Conservation (phyloP, 2,329 filamentous ascomycete genomes). For the Chaetomium globosum region DNA sequence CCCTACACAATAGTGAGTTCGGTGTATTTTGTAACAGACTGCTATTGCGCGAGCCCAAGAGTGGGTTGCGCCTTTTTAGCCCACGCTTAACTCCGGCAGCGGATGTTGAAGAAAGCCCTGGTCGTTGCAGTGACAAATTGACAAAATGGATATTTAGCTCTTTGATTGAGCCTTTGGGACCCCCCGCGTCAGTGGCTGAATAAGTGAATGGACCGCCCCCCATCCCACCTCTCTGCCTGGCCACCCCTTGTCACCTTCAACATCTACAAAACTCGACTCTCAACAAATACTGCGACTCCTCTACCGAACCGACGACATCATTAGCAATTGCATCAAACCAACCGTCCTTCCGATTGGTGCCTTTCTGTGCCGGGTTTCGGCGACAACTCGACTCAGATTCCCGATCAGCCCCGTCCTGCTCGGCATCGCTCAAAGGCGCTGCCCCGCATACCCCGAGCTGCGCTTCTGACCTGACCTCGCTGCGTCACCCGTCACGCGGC, state of each 20-base stretch:
- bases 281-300: neutral
- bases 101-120: slow-evolving; percentile 18
- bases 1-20: neutral
- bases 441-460: slow-evolving; percentile 31
- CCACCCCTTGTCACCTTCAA: slow-evolving; percentile 15
- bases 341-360: slow-evolving; percentile 7
- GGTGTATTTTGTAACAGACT: neutral
- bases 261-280: slow-evolving; percentile 10
- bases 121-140: neutral
- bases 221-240: slow-evolving; percentile 13
- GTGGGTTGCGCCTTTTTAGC: slow-evolving; percentile 31
- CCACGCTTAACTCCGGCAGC: slow-evolving; percentile 28
- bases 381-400: slow-evolving; percentile 10
- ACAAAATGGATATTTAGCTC: neutral
- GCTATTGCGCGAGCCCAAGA: slow-evolving; percentile 25
- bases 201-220: slow-evolving; percentile 15
- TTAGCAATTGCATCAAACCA: slow-evolving; percentile 14
- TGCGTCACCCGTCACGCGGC: slow-evolving; percentile 16
- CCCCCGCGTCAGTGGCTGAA: slow-evolving; percentile 27
- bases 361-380: slow-evolving; percentile 14
- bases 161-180: neutral
- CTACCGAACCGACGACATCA: slow-evolving; percentile 1
- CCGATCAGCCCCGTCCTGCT: slow-evolving; percentile 6
- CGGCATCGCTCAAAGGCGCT: slow-evolving; percentile 1
- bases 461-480: slow-evolving; percentile 3